These are phyloP conservation scores for Penicillium soppii DNA, from an alignment of 495 filamentous ascomycete genomes.

Conservation along the genomic window DNA sequence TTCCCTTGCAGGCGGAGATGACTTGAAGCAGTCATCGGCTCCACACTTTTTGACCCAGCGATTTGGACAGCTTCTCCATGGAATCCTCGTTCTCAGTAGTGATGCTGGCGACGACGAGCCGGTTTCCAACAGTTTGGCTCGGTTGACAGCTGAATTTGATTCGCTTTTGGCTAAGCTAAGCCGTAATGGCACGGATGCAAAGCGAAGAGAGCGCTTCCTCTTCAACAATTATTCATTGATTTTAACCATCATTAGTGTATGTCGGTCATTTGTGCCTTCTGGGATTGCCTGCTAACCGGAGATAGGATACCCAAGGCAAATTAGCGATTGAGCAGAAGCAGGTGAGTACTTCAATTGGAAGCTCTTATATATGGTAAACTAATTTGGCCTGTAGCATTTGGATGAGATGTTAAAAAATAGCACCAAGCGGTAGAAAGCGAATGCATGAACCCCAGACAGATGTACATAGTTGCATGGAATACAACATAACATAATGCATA, in stretches of 20 bases:
- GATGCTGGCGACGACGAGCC: constrained; percentile 94
- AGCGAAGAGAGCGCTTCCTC: constrained; percentile 83
- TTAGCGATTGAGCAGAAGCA: constrained; percentile 70
- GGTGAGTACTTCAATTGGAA: constrained; percentile 23
- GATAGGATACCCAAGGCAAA: constrained; percentile 71
- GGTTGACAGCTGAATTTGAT: constrained; percentile 77
- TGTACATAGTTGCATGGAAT: constrained; percentile 8
- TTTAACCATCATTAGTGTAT: constrained; percentile 79
- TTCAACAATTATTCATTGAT: constrained; percentile 94
- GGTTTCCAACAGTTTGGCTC: constrained; percentile 71
- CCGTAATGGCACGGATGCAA: constrained; percentile 65
- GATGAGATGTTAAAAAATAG: constrained; percentile 46
- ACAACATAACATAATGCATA: not conserved
- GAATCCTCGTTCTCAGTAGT: constrained; percentile 74
- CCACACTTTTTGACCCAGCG: constrained; percentile 90
- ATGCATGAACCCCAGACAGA: constrained; percentile 10
- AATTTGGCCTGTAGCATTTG: constrained; percentile 33
- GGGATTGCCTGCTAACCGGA: constrained; percentile 19
- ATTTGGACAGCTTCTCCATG: constrained; percentile 86
- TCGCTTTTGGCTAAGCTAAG: constrained; percentile 68
- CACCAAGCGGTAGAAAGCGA: constrained; percentile 31
- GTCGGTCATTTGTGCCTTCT: constrained; percentile 9
- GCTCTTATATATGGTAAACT: not conserved
- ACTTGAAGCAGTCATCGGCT: constrained; percentile 72
- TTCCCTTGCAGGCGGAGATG: constrained; percentile 55